Base-by-base conservation (phyloP, 2,329 filamentous ascomycete genomes). In the Lachnellula hyalina region DNA sequence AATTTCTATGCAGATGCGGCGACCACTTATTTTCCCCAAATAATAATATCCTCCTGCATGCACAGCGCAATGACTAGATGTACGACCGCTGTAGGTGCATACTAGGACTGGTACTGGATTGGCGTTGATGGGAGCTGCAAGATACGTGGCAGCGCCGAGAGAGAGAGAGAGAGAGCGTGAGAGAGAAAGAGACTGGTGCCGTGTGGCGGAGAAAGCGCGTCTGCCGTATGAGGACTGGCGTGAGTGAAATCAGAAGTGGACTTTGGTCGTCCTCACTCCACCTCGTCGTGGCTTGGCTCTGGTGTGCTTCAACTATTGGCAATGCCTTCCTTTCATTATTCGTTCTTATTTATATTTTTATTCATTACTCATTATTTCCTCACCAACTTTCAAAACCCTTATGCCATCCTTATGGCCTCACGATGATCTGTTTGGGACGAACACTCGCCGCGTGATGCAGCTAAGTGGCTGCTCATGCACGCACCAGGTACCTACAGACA, bases 81-180 rank as follows among this genome's bases (percentile, higher is more conserved):
- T 64, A 60, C 57, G 56, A 63, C 49, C 46, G 60, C 57, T 55
- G 63, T 57, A 63, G 57, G 28, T 66, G 63, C 65, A 67, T 62
- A 44, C 61, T 21, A 3, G 19, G 19, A 21, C 19, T 21, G 60
- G 57, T 61, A 25, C 25, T 5, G 25, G 4, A 25, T 4, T 63
- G 63, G 63, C 61, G 63, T 57, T 49, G 50, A 58, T 56, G 53
- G 34, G 34, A 56, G 42, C 57, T 62, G 62, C 62, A 62, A 52
- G 56, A 59, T 63, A 67, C 64, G 64, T 67, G 63, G 62, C 65
- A 65, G 60, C 63, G 58, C 63, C 57, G 56, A 45, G 34, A 32
- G 51, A 12, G 21, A 9, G 8, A 36, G 52, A 40, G 34, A 28
- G 32, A 21, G n/a, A 41, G 34, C 2, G 19, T 21, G 19, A 21